Evolutionary conservation across 2,329 filamentous ascomycete genomes (phyloP), one percentile per base, ranked within the genome.

Genomic region (Fusarium longipes): DNA sequence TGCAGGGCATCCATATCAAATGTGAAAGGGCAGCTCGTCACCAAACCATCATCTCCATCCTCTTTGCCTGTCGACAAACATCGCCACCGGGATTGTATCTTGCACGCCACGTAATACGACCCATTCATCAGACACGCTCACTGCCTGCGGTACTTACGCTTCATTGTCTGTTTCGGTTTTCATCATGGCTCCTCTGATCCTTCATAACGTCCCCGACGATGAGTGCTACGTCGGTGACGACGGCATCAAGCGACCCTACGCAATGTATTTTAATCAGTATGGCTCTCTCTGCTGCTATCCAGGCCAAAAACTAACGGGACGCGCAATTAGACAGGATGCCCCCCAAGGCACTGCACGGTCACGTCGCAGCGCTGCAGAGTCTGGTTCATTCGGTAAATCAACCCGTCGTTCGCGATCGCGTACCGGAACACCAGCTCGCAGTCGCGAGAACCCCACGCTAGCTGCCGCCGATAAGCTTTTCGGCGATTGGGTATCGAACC

Each of bases 141-240:
- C n/a, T 42, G 15, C 40, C 39, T 32, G 36, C 35, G 36, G 33
- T 49, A 43, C 22, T 36, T 32, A 44, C 51, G 38, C 54, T 45
- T 33, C 36, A 32, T 50, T 22, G 27, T 22, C 30, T 17, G 17
- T 44, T 52, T 43, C 48, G 40, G 18, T 35, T 17, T 63, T 44
- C 57, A 66, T 62, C 67, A 90, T 89, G 87, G 84, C 87, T 57
- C 88, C 88, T 69, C 80, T 90, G 58, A 89, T 90, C 73, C 80
- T 91, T 32, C 88, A 91, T 75, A 90, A 89, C 74, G 88, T 90
- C 66, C 87, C 88, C 57, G 88, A 90, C 68, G 88, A 90, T 49
- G 88, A 90, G 74, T 85, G 88, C 48, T 90, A 89, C 74, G 79
- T 87, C 8, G 88, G 88, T 57, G 86, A 89, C 52, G 88, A 90